phyloP scores from a whole-genome alignment of 352 stramenopile species.

The Salisapilia sapeloensis region DNA sequence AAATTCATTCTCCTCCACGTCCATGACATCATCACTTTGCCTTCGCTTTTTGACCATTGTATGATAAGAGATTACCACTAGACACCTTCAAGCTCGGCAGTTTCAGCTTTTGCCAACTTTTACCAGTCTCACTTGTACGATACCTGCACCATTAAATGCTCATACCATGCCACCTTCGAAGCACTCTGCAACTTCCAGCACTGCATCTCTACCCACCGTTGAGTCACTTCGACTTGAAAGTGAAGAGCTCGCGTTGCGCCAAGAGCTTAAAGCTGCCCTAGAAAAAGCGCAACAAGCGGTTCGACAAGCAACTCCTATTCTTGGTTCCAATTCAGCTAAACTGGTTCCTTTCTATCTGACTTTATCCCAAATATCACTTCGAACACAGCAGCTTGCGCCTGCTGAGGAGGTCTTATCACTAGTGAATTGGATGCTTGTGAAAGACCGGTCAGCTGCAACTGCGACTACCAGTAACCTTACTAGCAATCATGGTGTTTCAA shows the following conservation, averaged over 20 bases:
- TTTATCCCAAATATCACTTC: slow-evolving; percentile 40
- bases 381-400: slow-evolving; percentile 38
- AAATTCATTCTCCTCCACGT: too few relatives aligned
- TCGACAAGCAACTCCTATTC: slow-evolving; percentile 21
- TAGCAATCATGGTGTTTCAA: slow-evolving; percentile 1
- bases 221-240: slow-evolving; percentile 36
- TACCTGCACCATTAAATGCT: too few relatives aligned
- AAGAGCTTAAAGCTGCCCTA: slow-evolving; percentile 22
- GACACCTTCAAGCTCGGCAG: too few relatives aligned
- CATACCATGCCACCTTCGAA: too few relatives aligned
- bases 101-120: too few relatives aligned
- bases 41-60: too few relatives aligned
- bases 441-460: slow-evolving; percentile 8
- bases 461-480: slow-evolving; percentile 2
- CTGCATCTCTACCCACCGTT: too few relatives aligned
- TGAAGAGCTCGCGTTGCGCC: slow-evolving; percentile 33
- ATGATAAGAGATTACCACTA: too few relatives aligned
- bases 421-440: slow-evolving; percentile 57
- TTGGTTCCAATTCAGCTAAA: slow-evolving; percentile 26
- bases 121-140: too few relatives aligned
- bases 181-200: too few relatives aligned
- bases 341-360: slow-evolving; percentile 52
- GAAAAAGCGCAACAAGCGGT: slow-evolving; percentile 21
- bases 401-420: slow-evolving; percentile 47
- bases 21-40: too few relatives aligned